A percentile compares a stretch with the other conserved stretches of the same genome.
Conservation (phyloP, 306 rosid genomes). For the Lathyrus oleraceus region DNA sequence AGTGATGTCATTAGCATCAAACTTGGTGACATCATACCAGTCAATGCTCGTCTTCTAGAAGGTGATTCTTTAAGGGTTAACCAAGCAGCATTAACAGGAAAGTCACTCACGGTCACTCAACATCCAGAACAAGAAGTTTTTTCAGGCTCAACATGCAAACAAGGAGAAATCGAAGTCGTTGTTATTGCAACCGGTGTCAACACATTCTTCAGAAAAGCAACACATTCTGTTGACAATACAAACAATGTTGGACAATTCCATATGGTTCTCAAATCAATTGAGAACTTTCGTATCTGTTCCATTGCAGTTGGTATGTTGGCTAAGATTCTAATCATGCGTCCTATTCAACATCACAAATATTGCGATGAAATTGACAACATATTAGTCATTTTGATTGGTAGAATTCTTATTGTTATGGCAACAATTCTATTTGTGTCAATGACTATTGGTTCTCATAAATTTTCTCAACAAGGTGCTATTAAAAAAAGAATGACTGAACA, state of each 20-base stretch:
- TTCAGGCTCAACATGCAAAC: slow-evolving; percentile 98
- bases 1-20: slow-evolving; percentile 91
- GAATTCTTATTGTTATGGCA: slow-evolving; percentile 98
- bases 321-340: slow-evolving; percentile 90
- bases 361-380: slow-evolving; percentile 88
- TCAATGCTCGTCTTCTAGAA: slow-evolving; percentile 96
- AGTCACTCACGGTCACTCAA: slow-evolving; percentile 88
- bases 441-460: slow-evolving; percentile 97
- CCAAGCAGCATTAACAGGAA: slow-evolving; percentile 96
- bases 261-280: slow-evolving; percentile 81
- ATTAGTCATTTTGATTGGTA: slow-evolving; percentile 90
- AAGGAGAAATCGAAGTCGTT: slow-evolving; percentile 97
- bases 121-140: slow-evolving; percentile 88
- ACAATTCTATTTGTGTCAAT: slow-evolving; percentile 96
- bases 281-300: slow-evolving; percentile 94
- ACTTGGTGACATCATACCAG: slow-evolving; percentile 91
- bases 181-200: slow-evolving; percentile 96
- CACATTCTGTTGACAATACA: slow-evolving; percentile 94
- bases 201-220: slow-evolving; percentile 96
- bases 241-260: slow-evolving; percentile 99
- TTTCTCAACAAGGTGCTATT: slow-evolving; percentile 96
- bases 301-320: slow-evolving; percentile 84
- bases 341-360: slow-evolving; percentile 75
- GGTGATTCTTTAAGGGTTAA: slow-evolving; percentile 93
- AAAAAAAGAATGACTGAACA: slow-evolving; percentile 98